A percentile compares a stretch with the other conserved stretches of the same genome.
Evolutionary conservation across 148 eudicot genomes (phyloP).

Genomic region (Nepenthes mirabilis): DNA sequence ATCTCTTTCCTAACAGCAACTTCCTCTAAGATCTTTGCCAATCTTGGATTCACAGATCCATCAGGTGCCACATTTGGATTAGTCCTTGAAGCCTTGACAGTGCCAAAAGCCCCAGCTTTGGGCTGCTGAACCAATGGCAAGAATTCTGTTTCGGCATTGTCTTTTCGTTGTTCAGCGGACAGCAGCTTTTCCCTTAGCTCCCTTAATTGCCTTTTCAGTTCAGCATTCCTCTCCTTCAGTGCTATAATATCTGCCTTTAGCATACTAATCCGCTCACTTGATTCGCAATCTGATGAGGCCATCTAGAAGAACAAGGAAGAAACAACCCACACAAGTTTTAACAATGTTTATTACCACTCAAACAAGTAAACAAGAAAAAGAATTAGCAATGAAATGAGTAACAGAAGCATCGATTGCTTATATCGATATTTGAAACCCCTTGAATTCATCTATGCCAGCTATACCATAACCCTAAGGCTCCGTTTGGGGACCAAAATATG

Average conservation of each 20-base stretch:
- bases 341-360: not conserved
- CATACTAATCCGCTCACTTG: conserved; percentile 33
- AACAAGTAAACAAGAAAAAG: not conserved
- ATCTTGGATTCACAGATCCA: conserved; percentile 70
- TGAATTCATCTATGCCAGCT: too few species aligned
- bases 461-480: too few species aligned
- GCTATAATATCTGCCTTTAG: conserved; percentile 45
- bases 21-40: conserved; percentile 48
- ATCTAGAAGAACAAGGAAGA: not conserved
- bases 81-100: conserved; percentile 72
- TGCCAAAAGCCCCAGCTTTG: conserved; percentile 84
- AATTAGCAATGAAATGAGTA: conserved; percentile 17
- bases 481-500: too few species aligned
- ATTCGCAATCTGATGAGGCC: conserved; percentile 36
- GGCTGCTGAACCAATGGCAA: conserved; percentile 44
- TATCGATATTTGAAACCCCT: not conserved
- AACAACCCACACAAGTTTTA: not conserved
- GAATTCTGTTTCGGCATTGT: conserved; percentile 46
- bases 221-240: conserved; percentile 47
- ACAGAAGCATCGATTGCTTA: not conserved
- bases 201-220: conserved; percentile 53
- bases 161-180: conserved; percentile 51
- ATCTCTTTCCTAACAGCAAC: conserved; percentile 64
- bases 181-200: conserved; percentile 53
- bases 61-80: conserved; percentile 74